Evolutionary conservation across 352 stramenopile species (phyloP).

Genomic region (Globisporangium radiosum): DNA sequence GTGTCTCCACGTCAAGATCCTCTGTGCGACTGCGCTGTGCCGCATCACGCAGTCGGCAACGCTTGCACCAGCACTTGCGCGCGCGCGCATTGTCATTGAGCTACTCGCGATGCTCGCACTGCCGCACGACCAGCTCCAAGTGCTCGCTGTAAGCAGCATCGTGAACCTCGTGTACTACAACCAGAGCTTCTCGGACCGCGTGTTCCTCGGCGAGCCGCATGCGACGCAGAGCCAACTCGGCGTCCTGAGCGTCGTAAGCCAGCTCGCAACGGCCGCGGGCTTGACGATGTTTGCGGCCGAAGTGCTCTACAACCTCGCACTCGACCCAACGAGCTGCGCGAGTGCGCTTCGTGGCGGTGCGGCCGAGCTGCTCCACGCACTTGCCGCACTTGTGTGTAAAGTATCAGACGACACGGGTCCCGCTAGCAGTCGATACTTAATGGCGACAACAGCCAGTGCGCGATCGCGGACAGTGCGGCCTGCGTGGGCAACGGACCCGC

Average conservation of each 20-base stretch:
- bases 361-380: conserved; percentile 44
- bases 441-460: neutral
- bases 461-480: neutral
- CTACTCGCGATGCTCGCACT: conserved; percentile 63
- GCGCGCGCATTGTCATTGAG: conserved; percentile 47
- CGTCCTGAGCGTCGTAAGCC: conserved; percentile 52
- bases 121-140: conserved; percentile 44
- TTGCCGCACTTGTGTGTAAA: conserved; percentile 42
- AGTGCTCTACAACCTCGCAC: conserved; percentile 65
- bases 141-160: conserved; percentile 54
- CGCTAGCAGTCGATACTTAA: conserved; percentile 9
- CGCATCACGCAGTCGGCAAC: conserved; percentile 34
- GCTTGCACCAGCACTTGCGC: conserved; percentile 31
- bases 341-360: conserved; percentile 46
- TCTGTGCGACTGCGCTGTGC: conserved; percentile 58
- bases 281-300: conserved; percentile 57
- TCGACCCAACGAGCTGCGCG: conserved; percentile 50
- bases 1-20: conserved; percentile 57
- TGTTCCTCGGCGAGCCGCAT: conserved; percentile 69
- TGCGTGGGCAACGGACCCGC: conserved; percentile 7
- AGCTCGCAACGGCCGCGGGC: conserved; percentile 24
- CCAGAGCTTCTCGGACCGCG: conserved; percentile 55
- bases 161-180: conserved; percentile 67
- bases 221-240: conserved; percentile 61
- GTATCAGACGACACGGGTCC: conserved; percentile 26